Base-by-base conservation (phyloP, 2,329 filamentous ascomycete genomes). In the Arthrobotrys sinensis region DNA sequence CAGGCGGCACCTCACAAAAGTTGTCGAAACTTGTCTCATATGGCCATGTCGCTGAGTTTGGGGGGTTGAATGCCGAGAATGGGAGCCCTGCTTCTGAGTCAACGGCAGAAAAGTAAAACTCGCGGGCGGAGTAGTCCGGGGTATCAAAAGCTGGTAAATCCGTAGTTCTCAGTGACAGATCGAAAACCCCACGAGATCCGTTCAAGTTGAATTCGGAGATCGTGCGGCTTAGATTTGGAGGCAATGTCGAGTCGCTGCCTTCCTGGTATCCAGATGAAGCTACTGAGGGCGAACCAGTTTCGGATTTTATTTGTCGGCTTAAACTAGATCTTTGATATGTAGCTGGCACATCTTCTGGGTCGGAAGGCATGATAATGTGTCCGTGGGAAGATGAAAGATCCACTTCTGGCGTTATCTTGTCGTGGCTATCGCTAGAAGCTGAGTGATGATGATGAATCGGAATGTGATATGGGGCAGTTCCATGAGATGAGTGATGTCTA, bases 401-500 rank as follows among this genome's bases (percentile, higher is more conserved):
- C 40, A 78, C 52, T 43, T 78, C 75, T 6, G 55, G 55, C 11
- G 79, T 85, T 84, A 66, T 85, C 86, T 21, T 86, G 86, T 78
- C 75, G 34, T 45, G 88, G 81, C 82, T 87, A 83, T 86, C 84
- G 71, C 86, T 83, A 84, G 88, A 86, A 83, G 89, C 87, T 80
- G 89, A 85, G 19, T 89, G 88, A 83, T 89, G 88, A 38, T 80
- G 80, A 80, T 88, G 88, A 72, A 89, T 87, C 82, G 85, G 88
- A 48, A 90, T 86, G 76, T 88, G 87, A 80, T 91, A 91, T 19
- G 90, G 89, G 36, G 88, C 88, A 80, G 86, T 88, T 83, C 90
- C 90, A 80, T 90, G 89, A 34, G 89, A 87, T 36, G 87, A 87
- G 80, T 89, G 89, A 83, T 88, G 88, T 84, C 90, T 90, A 82